These are phyloP conservation scores for Trichoderma sp. DNA, from an alignment of 2,329 filamentous ascomycete species.

Conservation along the genomic window DNA sequence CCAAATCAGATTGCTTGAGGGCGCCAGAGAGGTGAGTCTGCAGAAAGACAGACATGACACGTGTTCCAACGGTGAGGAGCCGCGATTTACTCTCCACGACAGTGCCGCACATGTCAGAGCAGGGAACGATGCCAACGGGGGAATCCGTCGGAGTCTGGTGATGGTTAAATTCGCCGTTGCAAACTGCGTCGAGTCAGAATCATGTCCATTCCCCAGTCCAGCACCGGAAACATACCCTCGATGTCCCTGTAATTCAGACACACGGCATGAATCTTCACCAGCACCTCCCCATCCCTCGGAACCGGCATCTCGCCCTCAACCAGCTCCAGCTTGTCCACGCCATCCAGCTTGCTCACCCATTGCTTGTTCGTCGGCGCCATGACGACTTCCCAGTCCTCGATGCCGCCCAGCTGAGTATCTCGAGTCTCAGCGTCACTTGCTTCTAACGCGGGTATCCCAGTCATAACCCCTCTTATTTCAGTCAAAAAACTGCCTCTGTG, in stretches of 20 bases:
- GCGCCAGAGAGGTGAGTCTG: slow-evolving; percentile 57
- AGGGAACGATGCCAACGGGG: slow-evolving; percentile 51
- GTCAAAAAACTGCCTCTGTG: not conserved
- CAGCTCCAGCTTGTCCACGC: slow-evolving; percentile 51
- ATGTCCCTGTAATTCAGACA: slow-evolving; percentile 51
- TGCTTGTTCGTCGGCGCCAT: slow-evolving; percentile 35
- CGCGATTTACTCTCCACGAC: slow-evolving; percentile 40
- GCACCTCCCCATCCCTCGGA: slow-evolving; percentile 49
- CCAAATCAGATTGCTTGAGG: slow-evolving; percentile 53
- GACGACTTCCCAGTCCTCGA: not conserved
- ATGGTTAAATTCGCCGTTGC: slow-evolving; percentile 64
- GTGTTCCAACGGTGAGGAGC: slow-evolving; percentile 54
- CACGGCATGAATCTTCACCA: slow-evolving; percentile 46
- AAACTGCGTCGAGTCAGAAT: slow-evolving; percentile 43
- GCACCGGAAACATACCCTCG: slow-evolving; percentile 36
- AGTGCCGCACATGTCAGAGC: slow-evolving; percentile 67
- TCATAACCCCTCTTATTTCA: not conserved
- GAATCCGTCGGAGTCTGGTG: slow-evolving; percentile 36
- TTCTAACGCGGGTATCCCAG: not conserved
- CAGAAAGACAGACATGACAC: slow-evolving; percentile 65
- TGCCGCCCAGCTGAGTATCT: not conserved
- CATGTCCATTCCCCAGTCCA: not conserved
- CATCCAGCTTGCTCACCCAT: slow-evolving; percentile 55
- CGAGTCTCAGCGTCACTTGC: not conserved
- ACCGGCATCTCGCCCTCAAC: slow-evolving; percentile 44